phyloP scores from a whole-genome alignment of 2,329 filamentous ascomycete species.

The Camillea tinctor region DNA sequence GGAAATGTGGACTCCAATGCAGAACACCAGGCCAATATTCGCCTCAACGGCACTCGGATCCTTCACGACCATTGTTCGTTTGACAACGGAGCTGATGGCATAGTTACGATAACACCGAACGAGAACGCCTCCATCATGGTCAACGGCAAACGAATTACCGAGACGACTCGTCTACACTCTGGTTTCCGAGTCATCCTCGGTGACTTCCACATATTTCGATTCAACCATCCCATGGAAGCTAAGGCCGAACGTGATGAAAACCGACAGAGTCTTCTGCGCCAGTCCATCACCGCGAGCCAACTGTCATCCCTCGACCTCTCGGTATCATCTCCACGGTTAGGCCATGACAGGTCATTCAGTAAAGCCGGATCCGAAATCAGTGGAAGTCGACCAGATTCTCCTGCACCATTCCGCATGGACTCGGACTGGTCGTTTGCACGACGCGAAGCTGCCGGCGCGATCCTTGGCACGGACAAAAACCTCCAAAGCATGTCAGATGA shows the following conservation, averaged over 20 bases:
- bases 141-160: slow-evolving; percentile 86
- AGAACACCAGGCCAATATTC: slow-evolving; percentile 76
- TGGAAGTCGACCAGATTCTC: slow-evolving; percentile 77
- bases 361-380: slow-evolving; percentile 76
- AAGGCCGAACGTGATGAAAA: slow-evolving; percentile 86
- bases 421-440: slow-evolving; percentile 94
- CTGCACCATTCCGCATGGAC: slow-evolving; percentile 69
- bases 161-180: slow-evolving; percentile 81
- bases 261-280: slow-evolving; percentile 80
- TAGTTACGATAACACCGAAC: slow-evolving; percentile 84
- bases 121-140: slow-evolving; percentile 98
- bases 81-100: slow-evolving; percentile 81
- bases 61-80: slow-evolving; percentile 90
- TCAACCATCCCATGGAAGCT: slow-evolving; percentile 96
- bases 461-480: slow-evolving; percentile 87
- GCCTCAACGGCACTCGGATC: slow-evolving; percentile 90
- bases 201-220: slow-evolving; percentile 98
- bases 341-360: slow-evolving; percentile 80
- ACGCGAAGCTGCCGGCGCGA: slow-evolving; percentile 86
- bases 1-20: slow-evolving; percentile 87
- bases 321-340: slow-evolving; percentile 59
- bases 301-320: slow-evolving; percentile 56
- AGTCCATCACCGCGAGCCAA: slow-evolving; percentile 69
- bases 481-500: slow-evolving; percentile 89
- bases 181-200: slow-evolving; percentile 94